Evolutionary conservation across 148 eudicot species (phyloP).

Genomic region (Vaccinium corymbosum): DNA sequence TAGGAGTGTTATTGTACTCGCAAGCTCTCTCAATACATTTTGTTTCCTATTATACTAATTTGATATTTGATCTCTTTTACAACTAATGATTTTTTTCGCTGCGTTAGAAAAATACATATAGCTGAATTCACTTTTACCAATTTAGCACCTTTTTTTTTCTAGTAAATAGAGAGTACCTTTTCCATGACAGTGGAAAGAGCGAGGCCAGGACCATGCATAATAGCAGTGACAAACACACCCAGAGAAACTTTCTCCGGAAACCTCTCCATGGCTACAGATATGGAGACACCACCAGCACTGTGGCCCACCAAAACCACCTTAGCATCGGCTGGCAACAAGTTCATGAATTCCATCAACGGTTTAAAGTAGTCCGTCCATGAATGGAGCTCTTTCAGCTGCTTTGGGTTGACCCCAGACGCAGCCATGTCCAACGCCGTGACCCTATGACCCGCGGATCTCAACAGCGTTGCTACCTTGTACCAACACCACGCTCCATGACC

Average conservation of each 20-base stretch:
- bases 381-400: slow-evolving; percentile 17
- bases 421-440: slow-evolving; percentile 36
- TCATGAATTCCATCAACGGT: slow-evolving; percentile 31
- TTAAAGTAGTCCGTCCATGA: slow-evolving; percentile 20
- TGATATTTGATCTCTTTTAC: too few species aligned
- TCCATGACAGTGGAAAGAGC: background rate
- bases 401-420: slow-evolving; percentile 27
- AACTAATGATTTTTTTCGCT: too few species aligned
- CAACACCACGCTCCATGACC: slow-evolving; percentile 51
- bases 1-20: too few species aligned
- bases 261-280: slow-evolving; percentile 33
- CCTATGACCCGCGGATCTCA: slow-evolving; percentile 30
- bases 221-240: slow-evolving; percentile 33
- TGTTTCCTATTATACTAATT: too few species aligned
- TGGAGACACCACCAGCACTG: slow-evolving; percentile 27
- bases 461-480: slow-evolving; percentile 31
- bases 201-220: slow-evolving; percentile 26
- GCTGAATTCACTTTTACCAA: too few species aligned
- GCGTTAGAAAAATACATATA: too few species aligned
- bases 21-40: too few species aligned
- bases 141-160: too few species aligned
- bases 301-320: slow-evolving; percentile 30
- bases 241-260: slow-evolving; percentile 21
- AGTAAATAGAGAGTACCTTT: slow-evolving; percentile 18
- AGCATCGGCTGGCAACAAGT: slow-evolving; percentile 15